A percentile compares a stretch with the other conserved stretches of the same genome.
Conservation (phyloP, 345 rosid genomes). For the Mallotus nudiflorus region DNA sequence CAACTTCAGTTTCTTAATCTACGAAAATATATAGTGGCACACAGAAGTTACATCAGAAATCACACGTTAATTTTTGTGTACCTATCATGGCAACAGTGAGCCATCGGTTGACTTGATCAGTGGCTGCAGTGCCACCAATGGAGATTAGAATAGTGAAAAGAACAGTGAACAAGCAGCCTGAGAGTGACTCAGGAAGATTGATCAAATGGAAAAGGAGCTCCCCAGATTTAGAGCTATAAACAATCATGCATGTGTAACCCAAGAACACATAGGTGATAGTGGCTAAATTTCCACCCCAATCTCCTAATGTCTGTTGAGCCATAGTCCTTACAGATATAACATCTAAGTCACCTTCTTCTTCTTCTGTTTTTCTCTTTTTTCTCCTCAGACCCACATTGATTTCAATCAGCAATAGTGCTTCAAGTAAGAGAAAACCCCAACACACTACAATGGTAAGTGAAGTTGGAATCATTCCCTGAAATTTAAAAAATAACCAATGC, state of each 20-base stretch:
- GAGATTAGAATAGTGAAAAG: slow-evolving; percentile 47
- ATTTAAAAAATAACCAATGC: not conserved
- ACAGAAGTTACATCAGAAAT: too few species aligned
- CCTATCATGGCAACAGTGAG: slow-evolving; percentile 62
- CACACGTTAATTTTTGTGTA: slow-evolving; percentile 2
- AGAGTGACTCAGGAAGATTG: slow-evolving; percentile 46
- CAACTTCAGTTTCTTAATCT: too few species aligned
- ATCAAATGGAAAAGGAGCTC: slow-evolving; percentile 53
- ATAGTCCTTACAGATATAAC: slow-evolving; percentile 59
- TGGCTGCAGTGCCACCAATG: slow-evolving; percentile 49
- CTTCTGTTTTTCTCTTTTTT: slow-evolving; percentile 27
- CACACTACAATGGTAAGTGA: slow-evolving; percentile 49
- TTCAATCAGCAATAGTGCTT: slow-evolving; percentile 60
- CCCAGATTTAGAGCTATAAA: slow-evolving; percentile 59
- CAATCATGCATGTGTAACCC: slow-evolving; percentile 60
- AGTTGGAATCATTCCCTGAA: slow-evolving; percentile 63
- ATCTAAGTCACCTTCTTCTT: slow-evolving; percentile 40
- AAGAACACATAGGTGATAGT: slow-evolving; percentile 50
- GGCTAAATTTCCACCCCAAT: slow-evolving; percentile 55
- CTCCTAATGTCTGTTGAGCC: slow-evolving; percentile 66
- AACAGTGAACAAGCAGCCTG: slow-evolving; percentile 44
- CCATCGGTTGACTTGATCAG: slow-evolving; percentile 63
- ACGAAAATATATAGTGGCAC: too few species aligned
- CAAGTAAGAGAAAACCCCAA: slow-evolving; percentile 59
- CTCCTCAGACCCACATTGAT: slow-evolving; percentile 43